Percentiles rank a stretch among this genome's conserved stretches.
Evolutionary conservation across 495 filamentous ascomycete genomes (phyloP).

Genomic region (Tuber aestivum): DNA sequence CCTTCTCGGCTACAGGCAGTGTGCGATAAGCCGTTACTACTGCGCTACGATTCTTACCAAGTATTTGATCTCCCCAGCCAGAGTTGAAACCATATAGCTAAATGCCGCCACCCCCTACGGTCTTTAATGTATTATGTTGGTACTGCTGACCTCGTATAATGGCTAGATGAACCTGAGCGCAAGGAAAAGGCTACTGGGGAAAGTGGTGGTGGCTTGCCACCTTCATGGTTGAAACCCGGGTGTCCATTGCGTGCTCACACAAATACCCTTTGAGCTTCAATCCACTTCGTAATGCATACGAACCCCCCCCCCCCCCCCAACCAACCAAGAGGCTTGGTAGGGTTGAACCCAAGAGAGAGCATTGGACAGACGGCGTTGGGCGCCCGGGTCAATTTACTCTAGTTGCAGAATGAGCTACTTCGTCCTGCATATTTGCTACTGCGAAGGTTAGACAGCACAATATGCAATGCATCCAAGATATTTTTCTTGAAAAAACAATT

Average conservation of each 20-base stretch:
- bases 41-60: slow-evolving; percentile 1
- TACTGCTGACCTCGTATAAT: not conserved
- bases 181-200: not conserved
- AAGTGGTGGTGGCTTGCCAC: not conserved
- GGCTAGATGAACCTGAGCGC: not conserved
- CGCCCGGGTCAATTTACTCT: not conserved
- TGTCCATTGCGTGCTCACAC: not conserved
- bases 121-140: not conserved
- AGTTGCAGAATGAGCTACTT: slow-evolving; percentile 3
- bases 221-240: not conserved
- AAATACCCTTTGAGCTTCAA: not conserved
- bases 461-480: not conserved
- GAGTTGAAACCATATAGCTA: not conserved
- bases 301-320: not conserved
- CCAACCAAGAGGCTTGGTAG: not conserved
- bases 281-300: slow-evolving; percentile 4
- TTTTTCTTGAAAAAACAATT: not conserved
- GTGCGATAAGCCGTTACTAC: not conserved
- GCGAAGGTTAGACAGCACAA: not conserved
- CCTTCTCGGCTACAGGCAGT: not conserved
- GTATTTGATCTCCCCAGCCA: not conserved
- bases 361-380: not conserved
- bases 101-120: not conserved
- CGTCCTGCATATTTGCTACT: not conserved
- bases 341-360: not conserved